phyloP scores from a whole-genome alignment of 75 land plant species.

The Selaginella tamariscina region DNA sequence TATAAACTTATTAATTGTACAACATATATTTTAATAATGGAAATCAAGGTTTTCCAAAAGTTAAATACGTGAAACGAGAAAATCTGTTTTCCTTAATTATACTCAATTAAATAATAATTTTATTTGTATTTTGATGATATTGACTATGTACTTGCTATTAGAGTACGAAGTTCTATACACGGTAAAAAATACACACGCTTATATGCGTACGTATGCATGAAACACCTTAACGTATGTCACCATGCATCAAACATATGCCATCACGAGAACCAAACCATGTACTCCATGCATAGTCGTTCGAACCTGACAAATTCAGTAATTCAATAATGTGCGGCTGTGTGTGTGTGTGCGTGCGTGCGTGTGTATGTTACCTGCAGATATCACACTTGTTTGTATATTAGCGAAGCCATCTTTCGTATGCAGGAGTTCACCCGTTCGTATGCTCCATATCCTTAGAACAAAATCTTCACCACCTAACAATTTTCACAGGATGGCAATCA shows the following conservation, averaged over 20 bases:
- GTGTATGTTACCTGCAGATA: neutral
- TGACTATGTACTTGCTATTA: no score
- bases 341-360: neutral
- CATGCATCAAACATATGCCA: neutral
- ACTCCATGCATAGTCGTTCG: neutral
- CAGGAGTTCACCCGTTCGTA: neutral
- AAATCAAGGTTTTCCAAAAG: no score
- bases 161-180: no score
- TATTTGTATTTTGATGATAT: no score
- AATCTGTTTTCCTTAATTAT: no score
- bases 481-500: neutral
- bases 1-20: no score
- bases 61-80: no score
- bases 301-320: neutral
- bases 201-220: no score
- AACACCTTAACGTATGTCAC: no score
- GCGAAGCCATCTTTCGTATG: neutral
- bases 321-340: neutral
- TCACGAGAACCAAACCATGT: neutral
- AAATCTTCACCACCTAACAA: neutral
- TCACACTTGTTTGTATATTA: neutral
- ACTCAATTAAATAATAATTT: no score
- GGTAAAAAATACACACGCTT: no score
- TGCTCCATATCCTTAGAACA: neutral
- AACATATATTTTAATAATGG: no score